A percentile compares a stretch with the other conserved stretches of the same genome.
phyloP scores from a whole-genome alignment of 192 early-diverging fungal species.

The Backusella westeae region DNA sequence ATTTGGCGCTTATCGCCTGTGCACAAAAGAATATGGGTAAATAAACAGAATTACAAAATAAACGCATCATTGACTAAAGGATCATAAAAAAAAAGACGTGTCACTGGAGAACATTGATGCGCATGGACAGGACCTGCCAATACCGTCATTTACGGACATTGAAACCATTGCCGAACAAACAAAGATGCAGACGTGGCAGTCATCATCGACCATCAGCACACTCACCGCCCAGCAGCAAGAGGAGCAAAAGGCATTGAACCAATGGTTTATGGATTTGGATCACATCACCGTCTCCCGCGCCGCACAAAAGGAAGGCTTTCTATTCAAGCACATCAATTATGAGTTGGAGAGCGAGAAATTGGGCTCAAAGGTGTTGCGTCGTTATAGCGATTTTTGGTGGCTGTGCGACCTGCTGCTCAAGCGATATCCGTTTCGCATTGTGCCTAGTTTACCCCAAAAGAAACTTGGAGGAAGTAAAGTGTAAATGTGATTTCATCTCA shows the following conservation, averaged over 20 bases:
- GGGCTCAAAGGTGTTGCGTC: slow-evolving; percentile 60
- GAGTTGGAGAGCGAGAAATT: slow-evolving; percentile 72
- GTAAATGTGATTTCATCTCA: background rate
- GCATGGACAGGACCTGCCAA: slow-evolving; percentile 48
- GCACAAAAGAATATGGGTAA: slow-evolving; percentile 80
- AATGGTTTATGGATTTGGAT: slow-evolving; percentile 58
- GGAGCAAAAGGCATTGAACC: slow-evolving; percentile 29
- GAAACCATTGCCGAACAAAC: background rate
- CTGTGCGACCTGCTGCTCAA: slow-evolving; percentile 75
- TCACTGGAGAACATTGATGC: slow-evolving; percentile 63
- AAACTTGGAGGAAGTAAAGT: slow-evolving; percentile 68
- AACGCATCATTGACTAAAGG: no score
- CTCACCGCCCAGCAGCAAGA: slow-evolving; percentile 1
- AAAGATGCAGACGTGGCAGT: background rate
- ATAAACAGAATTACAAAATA: background rate
- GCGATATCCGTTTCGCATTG: slow-evolving; percentile 80
- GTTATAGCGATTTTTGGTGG: slow-evolving; percentile 95
- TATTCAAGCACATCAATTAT: slow-evolving; percentile 89
- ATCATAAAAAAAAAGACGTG: slow-evolving; percentile 29
- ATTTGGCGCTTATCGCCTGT: slow-evolving; percentile 66
- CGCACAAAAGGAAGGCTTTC: slow-evolving; percentile 51
- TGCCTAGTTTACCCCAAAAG: slow-evolving; percentile 86
- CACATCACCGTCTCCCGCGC: slow-evolving; percentile 50
- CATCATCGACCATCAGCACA: background rate
- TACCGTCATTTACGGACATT: slow-evolving; percentile 63